A percentile compares a stretch with the other conserved stretches of the same genome.
Evolutionary conservation across 805 yeast genomes (phyloP).

Genomic region (Candida vaughaniae): DNA sequence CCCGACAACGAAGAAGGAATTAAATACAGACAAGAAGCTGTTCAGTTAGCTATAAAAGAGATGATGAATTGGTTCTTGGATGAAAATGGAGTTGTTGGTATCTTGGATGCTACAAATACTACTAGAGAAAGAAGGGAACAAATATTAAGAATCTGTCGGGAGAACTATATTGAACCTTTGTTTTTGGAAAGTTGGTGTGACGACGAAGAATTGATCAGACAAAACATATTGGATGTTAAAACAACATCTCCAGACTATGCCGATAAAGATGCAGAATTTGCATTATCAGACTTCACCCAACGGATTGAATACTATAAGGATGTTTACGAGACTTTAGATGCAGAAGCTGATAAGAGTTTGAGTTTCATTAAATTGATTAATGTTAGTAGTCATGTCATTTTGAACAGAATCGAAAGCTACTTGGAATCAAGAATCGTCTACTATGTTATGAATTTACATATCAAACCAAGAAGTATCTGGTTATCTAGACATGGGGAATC

Average conservation of each 20-base stretch:
- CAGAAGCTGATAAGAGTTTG: slow-evolving; percentile 54
- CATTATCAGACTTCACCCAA: slow-evolving; percentile 66
- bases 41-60: slow-evolving; percentile 67
- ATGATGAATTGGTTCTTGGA: slow-evolving; percentile 84
- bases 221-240: slow-evolving; percentile 83
- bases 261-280: slow-evolving; percentile 66
- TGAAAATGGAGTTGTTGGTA: slow-evolving; percentile 85
- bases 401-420: slow-evolving; percentile 84
- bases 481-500: slow-evolving; percentile 96
- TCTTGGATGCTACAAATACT: slow-evolving; percentile 90
- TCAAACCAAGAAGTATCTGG: slow-evolving; percentile 90
- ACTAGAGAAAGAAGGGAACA: slow-evolving; percentile 68
- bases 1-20: slow-evolving; percentile 64
- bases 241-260: slow-evolving; percentile 82
- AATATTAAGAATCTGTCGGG: slow-evolving; percentile 60
- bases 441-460: slow-evolving; percentile 93
- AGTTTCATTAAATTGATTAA: slow-evolving; percentile 88
- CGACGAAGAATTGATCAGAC: slow-evolving; percentile 71
- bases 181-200: slow-evolving; percentile 92
- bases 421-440: slow-evolving; percentile 90
- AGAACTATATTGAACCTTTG: slow-evolving; percentile 77
- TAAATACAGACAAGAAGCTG: slow-evolving; percentile 65
- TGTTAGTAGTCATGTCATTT: slow-evolving; percentile 82
- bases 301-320: slow-evolving; percentile 74
- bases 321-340: slow-evolving; percentile 73